phyloP scores from a whole-genome alignment of 2,329 filamentous ascomycete genomes.

The Exophiala sp. region DNA sequence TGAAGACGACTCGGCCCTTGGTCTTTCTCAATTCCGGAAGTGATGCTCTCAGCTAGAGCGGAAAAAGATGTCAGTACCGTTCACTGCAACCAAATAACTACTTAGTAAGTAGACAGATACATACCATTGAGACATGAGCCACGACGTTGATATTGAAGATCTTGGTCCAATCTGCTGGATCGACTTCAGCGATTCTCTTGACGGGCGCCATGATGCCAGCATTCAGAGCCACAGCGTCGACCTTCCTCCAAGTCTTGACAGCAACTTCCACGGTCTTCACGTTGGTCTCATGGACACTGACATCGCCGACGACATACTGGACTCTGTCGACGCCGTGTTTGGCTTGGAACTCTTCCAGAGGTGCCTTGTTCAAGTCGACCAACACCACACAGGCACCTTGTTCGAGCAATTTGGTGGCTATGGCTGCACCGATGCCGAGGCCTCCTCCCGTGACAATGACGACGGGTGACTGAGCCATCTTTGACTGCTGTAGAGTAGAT shows the following conservation, averaged over 20 bases:
- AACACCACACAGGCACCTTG: slow-evolving; percentile 2
- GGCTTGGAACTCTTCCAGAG: background rate
- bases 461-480: background rate
- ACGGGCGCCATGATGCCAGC: slow-evolving; percentile 10
- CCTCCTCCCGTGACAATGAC: slow-evolving; percentile 7
- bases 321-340: background rate
- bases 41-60: background rate
- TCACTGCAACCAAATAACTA: too few species aligned
- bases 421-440: slow-evolving; percentile 4
- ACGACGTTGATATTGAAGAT: slow-evolving; percentile 12
- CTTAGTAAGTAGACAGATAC: background rate
- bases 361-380: background rate
- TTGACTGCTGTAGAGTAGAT: background rate
- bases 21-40: slow-evolving; percentile 34
- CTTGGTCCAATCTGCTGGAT: slow-evolving; percentile 5
- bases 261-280: background rate
- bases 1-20: slow-evolving; percentile 66
- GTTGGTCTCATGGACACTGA: slow-evolving; percentile 1
- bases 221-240: slow-evolving; percentile 12
- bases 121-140: slow-evolving; percentile 4
- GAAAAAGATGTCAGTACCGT: too few species aligned
- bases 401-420: background rate
- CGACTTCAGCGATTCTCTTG: background rate
- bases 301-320: slow-evolving; percentile 5
- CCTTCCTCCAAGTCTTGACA: background rate